Conservation (phyloP, 768 basidiomycete species). For the Tremella fuciformis region DNA sequence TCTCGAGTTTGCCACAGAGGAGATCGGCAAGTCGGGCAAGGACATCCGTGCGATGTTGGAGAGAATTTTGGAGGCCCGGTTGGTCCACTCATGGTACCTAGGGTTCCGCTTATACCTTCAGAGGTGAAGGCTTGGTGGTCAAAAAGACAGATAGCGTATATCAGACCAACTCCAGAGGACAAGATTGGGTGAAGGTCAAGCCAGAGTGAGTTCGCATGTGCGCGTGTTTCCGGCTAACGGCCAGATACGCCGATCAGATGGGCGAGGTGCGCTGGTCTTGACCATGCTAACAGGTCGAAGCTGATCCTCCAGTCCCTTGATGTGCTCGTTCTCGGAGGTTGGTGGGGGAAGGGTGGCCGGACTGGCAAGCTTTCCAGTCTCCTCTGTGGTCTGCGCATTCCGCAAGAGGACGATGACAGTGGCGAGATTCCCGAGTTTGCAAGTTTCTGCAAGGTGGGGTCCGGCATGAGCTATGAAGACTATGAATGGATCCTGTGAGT, state of each 20-base stretch:
- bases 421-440: conserved; percentile 67
- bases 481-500: conserved; percentile 69
- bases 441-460: conserved; percentile 83
- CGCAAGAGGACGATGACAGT: conserved; percentile 57
- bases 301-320: conserved; percentile 63
- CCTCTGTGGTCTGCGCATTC: conserved; percentile 83
- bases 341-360: conserved; percentile 81
- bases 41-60: conserved; percentile 80
- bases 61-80: conserved; percentile 69
- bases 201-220: conserved; percentile 39
- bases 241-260: conserved; percentile 51
- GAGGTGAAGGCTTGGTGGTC: conserved; percentile 90
- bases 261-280: conserved; percentile 32
- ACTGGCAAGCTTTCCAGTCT: conserved; percentile 86
- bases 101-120: conserved; percentile 26
- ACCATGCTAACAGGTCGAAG: neutral
- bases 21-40: conserved; percentile 70
- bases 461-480: conserved; percentile 79
- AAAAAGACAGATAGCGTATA: conserved; percentile 82
- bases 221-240: neutral
- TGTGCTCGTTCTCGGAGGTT: conserved; percentile 81
- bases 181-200: conserved; percentile 86
- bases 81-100: conserved; percentile 12
- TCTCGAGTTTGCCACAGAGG: conserved; percentile 73
- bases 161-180: conserved; percentile 77